Percentiles rank a stretch among this genome's conserved stretches.
These are phyloP conservation scores for Pichia phayaonensis DNA, from an alignment of 805 yeast genomes.

Conservation along the genomic window DNA sequence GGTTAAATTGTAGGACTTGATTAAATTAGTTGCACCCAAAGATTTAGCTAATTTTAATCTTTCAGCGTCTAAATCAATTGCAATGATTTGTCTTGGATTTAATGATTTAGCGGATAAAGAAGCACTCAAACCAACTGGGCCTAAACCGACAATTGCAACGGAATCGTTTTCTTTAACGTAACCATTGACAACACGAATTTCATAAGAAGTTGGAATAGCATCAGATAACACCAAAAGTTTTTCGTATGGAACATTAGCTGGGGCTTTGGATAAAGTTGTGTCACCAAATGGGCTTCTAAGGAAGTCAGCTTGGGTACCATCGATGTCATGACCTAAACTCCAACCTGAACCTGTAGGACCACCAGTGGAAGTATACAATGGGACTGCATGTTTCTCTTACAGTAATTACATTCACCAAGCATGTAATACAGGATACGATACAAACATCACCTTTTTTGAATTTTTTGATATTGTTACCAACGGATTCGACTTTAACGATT, in stretches of 20 bases:
- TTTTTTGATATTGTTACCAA: slow-evolving; percentile 41
- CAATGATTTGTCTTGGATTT: slow-evolving; percentile 49
- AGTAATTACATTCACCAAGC: slow-evolving; percentile 51
- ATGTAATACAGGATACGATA: slow-evolving; percentile 58
- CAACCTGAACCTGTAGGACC: slow-evolving; percentile 46
- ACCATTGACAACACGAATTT: slow-evolving; percentile 55
- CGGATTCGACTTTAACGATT: slow-evolving; percentile 42
- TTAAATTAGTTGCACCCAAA: slow-evolving; percentile 52
- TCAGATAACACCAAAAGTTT: slow-evolving; percentile 54
- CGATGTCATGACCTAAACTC: slow-evolving; percentile 48
- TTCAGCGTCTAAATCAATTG: slow-evolving; percentile 52
- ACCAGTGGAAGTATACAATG: slow-evolving; percentile 42
- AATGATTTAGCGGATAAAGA: slow-evolving; percentile 45
- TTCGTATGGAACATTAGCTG: slow-evolving; percentile 31
- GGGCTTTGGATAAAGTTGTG: slow-evolving; percentile 30
- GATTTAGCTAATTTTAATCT: slow-evolving; percentile 50
- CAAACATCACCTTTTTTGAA: slow-evolving; percentile 52
- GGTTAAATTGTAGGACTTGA: slow-evolving; percentile 44
- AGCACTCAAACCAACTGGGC: slow-evolving; percentile 62
- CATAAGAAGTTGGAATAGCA: slow-evolving; percentile 61
- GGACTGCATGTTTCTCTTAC: slow-evolving; percentile 47
- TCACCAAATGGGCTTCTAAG: slow-evolving; percentile 48
- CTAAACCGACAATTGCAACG: slow-evolving; percentile 61
- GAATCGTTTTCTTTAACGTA: slow-evolving; percentile 45
- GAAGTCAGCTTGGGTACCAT: slow-evolving; percentile 63